phyloP scores from a whole-genome alignment of 1,139 yeast genomes.

The Geotrichum macrosporum region DNA sequence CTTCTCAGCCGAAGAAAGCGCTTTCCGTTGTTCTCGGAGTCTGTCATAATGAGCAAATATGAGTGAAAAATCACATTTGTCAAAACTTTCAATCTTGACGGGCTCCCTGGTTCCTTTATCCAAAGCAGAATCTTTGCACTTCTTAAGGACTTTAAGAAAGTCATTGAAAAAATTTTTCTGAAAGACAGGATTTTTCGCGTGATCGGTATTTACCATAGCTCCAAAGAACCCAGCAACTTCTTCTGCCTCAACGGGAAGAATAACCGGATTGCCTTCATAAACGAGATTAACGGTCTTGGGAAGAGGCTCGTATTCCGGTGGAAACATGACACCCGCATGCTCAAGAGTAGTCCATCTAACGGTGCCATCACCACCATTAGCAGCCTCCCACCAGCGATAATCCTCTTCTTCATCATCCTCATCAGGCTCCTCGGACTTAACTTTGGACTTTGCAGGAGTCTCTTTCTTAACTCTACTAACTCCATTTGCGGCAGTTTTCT shows the following conservation, averaged over 20 bases:
- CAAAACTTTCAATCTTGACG: slow-evolving; percentile 55
- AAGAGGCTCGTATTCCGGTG: slow-evolving; percentile 84
- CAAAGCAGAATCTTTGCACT: slow-evolving; percentile 56
- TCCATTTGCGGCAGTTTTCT: slow-evolving; percentile 15
- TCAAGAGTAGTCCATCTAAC: slow-evolving; percentile 81
- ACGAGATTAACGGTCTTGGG: slow-evolving; percentile 74
- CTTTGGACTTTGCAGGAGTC: slow-evolving; percentile 17
- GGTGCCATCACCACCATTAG: slow-evolving; percentile 62
- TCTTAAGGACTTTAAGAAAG: slow-evolving; percentile 63
- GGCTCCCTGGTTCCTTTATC: slow-evolving; percentile 35
- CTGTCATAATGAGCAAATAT: slow-evolving; percentile 71
- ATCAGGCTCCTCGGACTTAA: slow-evolving; percentile 30
- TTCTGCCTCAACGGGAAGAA: slow-evolving; percentile 75
- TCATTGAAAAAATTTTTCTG: slow-evolving; percentile 83
- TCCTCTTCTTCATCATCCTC: slow-evolving; percentile 58
- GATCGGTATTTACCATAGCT: slow-evolving; percentile 84
- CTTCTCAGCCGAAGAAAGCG: slow-evolving; percentile 65
- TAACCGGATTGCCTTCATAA: slow-evolving; percentile 72
- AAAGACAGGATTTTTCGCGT: slow-evolving; percentile 80
- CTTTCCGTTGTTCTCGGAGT: slow-evolving; percentile 68
- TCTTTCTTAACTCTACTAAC: background rate
- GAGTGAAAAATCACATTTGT: slow-evolving; percentile 70
- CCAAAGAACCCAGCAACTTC: slow-evolving; percentile 96
- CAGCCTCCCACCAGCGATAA: slow-evolving; percentile 83
- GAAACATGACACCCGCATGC: slow-evolving; percentile 89